These are phyloP conservation scores for Yamadazyma kitorensis DNA, from an alignment of 805 yeast species.

Conservation along the genomic window DNA sequence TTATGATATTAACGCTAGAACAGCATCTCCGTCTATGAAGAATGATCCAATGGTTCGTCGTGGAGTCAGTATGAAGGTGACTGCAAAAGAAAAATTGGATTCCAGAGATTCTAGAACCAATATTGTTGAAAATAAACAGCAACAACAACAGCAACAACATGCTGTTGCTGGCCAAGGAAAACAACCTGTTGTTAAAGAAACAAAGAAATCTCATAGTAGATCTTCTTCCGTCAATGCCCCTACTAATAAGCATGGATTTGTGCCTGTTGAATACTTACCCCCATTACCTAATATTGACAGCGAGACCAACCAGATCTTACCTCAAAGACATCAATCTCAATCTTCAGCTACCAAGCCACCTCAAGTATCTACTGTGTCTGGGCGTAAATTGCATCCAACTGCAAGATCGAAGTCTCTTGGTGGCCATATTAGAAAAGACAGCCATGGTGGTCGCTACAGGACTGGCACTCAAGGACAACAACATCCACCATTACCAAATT, in stretches of 20 bases:
- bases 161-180: constrained; percentile 1
- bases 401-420: constrained; percentile 88
- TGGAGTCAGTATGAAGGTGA: constrained; percentile 60
- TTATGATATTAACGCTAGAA: constrained; percentile 9
- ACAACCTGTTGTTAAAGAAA: constrained; percentile 14
- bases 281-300: constrained; percentile 43
- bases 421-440: constrained; percentile 66
- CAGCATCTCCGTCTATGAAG: constrained; percentile 15
- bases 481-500: constrained; percentile 48
- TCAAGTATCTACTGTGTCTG: constrained; percentile 8
- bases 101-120: constrained; percentile 8
- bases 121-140: constrained; percentile 8
- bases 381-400: constrained; percentile 61
- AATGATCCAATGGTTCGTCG: constrained; percentile 52
- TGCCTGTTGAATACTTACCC: constrained; percentile 42
- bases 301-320: constrained; percentile 21
- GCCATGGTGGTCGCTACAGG: constrained; percentile 21
- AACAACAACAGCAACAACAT: constrained; percentile 10
- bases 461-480: constrained; percentile 10
- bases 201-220: constrained; percentile 21
- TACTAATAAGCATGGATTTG: constrained; percentile 33
- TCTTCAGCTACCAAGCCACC: constrained; percentile 3
- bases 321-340: constrained; percentile 5
- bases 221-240: constrained; percentile 29
- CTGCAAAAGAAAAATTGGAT: constrained; percentile 49